Percentiles rank a stretch among this genome's conserved stretches.
phyloP scores from a whole-genome alignment of 306 rosid species.

The Vigna nakashimae region DNA sequence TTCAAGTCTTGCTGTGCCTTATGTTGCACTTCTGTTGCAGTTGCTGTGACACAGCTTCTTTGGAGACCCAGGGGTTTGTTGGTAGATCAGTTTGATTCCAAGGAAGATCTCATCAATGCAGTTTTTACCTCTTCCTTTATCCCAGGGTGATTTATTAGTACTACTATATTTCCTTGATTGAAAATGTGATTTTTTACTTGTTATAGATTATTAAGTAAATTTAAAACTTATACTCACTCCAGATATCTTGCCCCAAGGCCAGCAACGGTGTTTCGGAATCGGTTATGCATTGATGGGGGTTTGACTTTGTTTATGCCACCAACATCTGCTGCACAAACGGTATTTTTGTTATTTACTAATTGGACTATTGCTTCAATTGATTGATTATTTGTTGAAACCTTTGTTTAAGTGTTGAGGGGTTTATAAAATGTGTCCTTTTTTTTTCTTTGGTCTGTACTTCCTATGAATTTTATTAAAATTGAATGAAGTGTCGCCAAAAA shows the following conservation, averaged over 20 bases:
- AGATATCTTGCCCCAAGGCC: conserved; percentile 97
- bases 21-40: conserved; percentile 54
- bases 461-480: no score
- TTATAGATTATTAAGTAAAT: conserved; percentile 10
- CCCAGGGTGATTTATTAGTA: conserved; percentile 84
- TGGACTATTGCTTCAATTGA: neutral
- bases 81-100: conserved; percentile 94
- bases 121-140: conserved; percentile 96
- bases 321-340: conserved; percentile 90
- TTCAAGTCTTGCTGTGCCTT: conserved; percentile 6
- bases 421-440: neutral
- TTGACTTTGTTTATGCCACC: conserved; percentile 97
- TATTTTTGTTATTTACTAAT: conserved; percentile 45
- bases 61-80: conserved; percentile 96
- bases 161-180: conserved; percentile 39
- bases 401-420: conserved; percentile 3
- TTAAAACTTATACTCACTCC: conserved; percentile 35
- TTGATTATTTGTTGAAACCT: conserved; percentile 20
- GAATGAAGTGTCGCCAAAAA: no score
- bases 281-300: conserved; percentile 95
- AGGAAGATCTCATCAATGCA: conserved; percentile 96
- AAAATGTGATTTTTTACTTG: conserved; percentile 16
- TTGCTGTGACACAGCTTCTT: conserved; percentile 91
- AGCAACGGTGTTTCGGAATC: conserved; percentile 79
- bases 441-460: no score